These are phyloP conservation scores for Phyllosticta paracitricarpa DNA, from an alignment of 2,329 filamentous ascomycete species.

Conservation along the genomic window DNA sequence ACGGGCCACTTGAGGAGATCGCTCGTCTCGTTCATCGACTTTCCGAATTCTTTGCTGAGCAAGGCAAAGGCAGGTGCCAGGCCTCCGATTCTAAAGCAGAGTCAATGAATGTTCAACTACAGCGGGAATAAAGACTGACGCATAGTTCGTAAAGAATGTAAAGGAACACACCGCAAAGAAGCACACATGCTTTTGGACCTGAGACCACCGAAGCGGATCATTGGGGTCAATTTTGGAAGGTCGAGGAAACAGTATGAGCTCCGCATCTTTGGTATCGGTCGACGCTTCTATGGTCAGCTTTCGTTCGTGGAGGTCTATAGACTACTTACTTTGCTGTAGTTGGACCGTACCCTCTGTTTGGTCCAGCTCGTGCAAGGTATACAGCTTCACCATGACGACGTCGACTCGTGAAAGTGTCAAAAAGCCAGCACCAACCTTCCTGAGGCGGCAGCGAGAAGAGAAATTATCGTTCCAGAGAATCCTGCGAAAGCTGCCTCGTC, in stretches of 20 bases:
- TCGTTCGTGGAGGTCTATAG: not conserved
- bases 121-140: not conserved
- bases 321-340: conserved; percentile 18
- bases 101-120: not conserved
- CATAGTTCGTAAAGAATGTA: conserved; percentile 38
- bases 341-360: conserved; percentile 30
- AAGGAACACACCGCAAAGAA: conserved; percentile 33
- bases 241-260: conserved; percentile 35
- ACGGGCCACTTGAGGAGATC: conserved; percentile 32
- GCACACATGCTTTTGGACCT: conserved; percentile 38
- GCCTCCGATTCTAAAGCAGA: conserved; percentile 26
- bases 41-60: conserved; percentile 37
- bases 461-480: not conserved
- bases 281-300: not conserved
- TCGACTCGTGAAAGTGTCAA: not conserved
- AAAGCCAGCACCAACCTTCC: not conserved
- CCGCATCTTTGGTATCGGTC: not conserved
- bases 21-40: conserved; percentile 35
- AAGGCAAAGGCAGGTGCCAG: conserved; percentile 34
- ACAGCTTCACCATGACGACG: conserved; percentile 20
- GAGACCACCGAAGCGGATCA: conserved; percentile 40
- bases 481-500: not conserved
- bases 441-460: not conserved
- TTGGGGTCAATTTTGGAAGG: conserved; percentile 37
- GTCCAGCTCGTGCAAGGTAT: conserved; percentile 27